Evolutionary conservation across 208 protist species (phyloP), one percentile per base, ranked within the genome.

Genomic region (Phytomonas francai): DNA sequence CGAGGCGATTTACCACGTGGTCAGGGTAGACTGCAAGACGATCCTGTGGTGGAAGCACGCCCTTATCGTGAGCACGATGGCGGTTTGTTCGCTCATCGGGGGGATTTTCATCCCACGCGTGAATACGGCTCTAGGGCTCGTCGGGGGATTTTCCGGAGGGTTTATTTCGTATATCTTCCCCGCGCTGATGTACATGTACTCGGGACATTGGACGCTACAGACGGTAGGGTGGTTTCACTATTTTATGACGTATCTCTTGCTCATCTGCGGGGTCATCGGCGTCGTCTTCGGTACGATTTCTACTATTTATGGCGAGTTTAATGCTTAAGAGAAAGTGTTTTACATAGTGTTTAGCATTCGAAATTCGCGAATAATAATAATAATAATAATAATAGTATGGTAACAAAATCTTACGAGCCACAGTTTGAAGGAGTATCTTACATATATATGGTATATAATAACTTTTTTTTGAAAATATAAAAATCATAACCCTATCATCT

Each of bases 141-240:
- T 93, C 31, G 89, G 89, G 22, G 71, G 75, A 54, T 73, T 93
- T 39, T 88, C 71, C 45, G 83, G 84, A 51, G 83, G 83, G 16
- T 88, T 83, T 65, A 78, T 95, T 42, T 81, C 78, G 33, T 95
- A 85, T 56, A 71, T 93, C 27, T 89, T 88, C 64, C 89, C 89
- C 0, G 72, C 89, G 25, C 54, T 85, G 29, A 81, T 95, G 70
- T 73, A 76, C 62, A 90, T 93, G 84, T 89, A 91, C 70, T 36
- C 70, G 8, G 87, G 83, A 22, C 70, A 77, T 70, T 91, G 73
- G 63, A 74, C 60, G 8, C 36, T 82, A 16, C 33, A 45, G 25
- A 63, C 63, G 2, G 73, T 80, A 0, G 85, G 85, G 2, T 85
- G 75, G 74, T 71, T 75, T 39, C 66, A 84, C 65, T 93, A 83